Evolutionary conservation across 2,329 filamentous ascomycete genomes (phyloP), one percentile per base, ranked within the genome.

Genomic region (Malbranchea zuffiana): DNA sequence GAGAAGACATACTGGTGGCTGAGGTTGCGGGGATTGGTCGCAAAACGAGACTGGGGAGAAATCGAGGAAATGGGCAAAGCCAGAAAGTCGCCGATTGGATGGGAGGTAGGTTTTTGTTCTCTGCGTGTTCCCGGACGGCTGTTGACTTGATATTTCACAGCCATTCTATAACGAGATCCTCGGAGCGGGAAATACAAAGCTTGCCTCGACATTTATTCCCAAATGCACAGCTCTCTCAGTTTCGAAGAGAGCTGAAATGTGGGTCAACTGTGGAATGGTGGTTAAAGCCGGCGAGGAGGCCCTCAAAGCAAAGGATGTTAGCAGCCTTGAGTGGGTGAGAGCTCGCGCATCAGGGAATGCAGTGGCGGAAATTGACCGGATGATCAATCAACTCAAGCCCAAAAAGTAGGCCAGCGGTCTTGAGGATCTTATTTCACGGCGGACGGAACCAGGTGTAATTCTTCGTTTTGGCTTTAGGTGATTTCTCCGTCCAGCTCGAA

Each of bases 251-350:
- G 79, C 94, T 38, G 74, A 80, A 47, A 95, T 98, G 88, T 98
- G 87, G 72, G 78, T 93, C 50, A 94, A 94, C 63, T 96, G 90
- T 58, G 88, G 88, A 12, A 75, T 94, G 77, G 68, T 85, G 29
- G 73, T 81, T 18, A 86, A 84, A 62, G 90, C 90, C 2, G 90
- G 82, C 3, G 87, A 96, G 62, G 90, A 96, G 63, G 88, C 90
- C 3, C 71, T 86, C 42, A 84, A 78, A 63, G 70, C 74, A 42
- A 92, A 82, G 60, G 83, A 98, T 55, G 66, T 75, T 32, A 79
- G 78, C 48, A 66, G 78, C n/a, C 76, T 92, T 61, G 74, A 80
- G 49, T 69, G 77, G 35, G 62, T 96, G 46, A 69, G 84, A 47
- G 73, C 74, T 40, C 85, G 80, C 46, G 86, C 84, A 11, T 80